Base-by-base conservation (phyloP, 768 basidiomycete species). In the Rhodotorula graminis region DNA sequence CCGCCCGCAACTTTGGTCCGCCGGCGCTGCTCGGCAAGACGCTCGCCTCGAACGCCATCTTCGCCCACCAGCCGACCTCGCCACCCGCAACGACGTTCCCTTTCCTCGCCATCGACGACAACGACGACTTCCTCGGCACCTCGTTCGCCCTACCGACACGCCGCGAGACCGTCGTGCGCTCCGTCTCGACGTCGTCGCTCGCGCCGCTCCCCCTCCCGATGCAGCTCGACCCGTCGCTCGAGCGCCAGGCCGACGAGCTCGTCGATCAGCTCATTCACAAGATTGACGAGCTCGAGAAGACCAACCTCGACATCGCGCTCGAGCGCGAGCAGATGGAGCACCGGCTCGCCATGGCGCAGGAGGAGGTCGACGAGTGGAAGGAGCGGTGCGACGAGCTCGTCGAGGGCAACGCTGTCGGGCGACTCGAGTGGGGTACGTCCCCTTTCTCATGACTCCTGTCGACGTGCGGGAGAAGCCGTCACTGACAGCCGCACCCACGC, bases 251-350 rank as follows among this genome's bases (percentile, higher is more conserved):
- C 31, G 72, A 72, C 16, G 73, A 61, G 46, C 59, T 76, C 21
- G 61, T 79, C 29, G 61, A 62, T 0, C 72, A 75, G 57, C 74
- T 79, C 23, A 57, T 77, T 21, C 58, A 67, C 46, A 76, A 76
- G 61, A 76, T 79, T 21, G 71, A 71, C 18, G 78, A 77, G 69
- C 58, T 79, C 11, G 67, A 73, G 56, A 56, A 70, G 18, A 68
- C 65, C 40, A 77, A 79, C 64, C 62, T 68, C 18, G 57, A 52
- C 53, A 73, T 79, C 33, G 21, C 50, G 12, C 57, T 55, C 11
- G 67, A 76, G 60, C 42, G 78, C 15, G 56, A 67, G 14, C 65
- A 65, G 44, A 70, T 74, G 63, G 70, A 69, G 27, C 25, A 27
- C 1, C 65, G 66, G 49, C 65, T 77, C 18, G 75, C 68, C 19